Percentiles rank a stretch among this genome's conserved stretches.
phyloP scores from a whole-genome alignment of 164 flowering plant genomes.

The Annona cherimola region DNA sequence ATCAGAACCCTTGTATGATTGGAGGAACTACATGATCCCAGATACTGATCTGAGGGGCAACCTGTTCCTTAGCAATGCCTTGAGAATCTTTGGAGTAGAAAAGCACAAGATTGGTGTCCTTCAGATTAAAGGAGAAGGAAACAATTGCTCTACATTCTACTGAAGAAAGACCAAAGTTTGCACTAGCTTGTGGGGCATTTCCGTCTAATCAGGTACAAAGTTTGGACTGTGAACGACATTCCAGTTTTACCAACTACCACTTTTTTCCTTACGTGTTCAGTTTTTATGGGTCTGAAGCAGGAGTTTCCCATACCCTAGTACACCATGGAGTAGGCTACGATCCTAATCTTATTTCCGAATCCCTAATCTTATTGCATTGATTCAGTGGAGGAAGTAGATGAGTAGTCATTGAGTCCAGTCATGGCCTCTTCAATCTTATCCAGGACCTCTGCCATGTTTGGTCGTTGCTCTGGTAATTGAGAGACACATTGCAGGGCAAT shows the following conservation, averaged over 20 bases:
- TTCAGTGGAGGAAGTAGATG: constrained; percentile 26
- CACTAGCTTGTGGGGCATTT: no score
- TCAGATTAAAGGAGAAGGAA: no score
- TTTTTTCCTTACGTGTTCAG: neutral
- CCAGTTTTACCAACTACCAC: neutral
- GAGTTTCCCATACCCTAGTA: constrained; percentile 44
- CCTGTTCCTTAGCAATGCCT: no score
- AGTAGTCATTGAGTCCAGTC: constrained; percentile 26
- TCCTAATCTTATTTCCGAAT: no score
- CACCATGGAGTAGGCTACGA: constrained; percentile 33
- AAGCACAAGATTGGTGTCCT: no score
- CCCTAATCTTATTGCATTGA: constrained; percentile 17
- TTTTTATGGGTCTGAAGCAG: constrained; percentile 35
- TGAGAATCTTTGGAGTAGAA: no score
- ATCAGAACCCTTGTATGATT: no score
- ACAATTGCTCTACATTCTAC: no score
- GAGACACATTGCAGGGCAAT: constrained; percentile 47
- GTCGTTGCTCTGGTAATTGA: constrained; percentile 32
- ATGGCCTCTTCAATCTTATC: constrained; percentile 44
- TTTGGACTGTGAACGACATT: neutral
- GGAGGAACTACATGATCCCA: no score
- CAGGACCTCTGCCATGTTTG: constrained; percentile 37
- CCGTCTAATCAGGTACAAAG: neutral
- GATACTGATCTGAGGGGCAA: no score
- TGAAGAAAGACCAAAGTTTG: no score